A percentile compares a stretch with the other conserved stretches of the same genome.
Evolutionary conservation across 257 asterid genomes (phyloP).

Genomic region (Verbena officinalis): DNA sequence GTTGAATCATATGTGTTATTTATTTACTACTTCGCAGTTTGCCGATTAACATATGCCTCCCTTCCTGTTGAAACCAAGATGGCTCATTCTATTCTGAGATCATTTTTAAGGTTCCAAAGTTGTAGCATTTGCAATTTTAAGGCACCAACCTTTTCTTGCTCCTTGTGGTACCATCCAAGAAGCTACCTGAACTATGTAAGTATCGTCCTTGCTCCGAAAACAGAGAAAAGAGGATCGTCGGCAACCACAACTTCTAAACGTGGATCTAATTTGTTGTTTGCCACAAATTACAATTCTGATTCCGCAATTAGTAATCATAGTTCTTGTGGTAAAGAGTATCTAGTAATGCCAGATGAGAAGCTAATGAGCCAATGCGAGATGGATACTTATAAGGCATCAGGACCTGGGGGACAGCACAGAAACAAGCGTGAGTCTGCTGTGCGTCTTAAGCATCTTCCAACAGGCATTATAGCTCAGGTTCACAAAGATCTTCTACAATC

Average conservation of each 20-base stretch:
- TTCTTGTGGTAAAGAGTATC: conserved; percentile 48
- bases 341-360: conserved; percentile 75
- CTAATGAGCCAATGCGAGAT: conserved; percentile 85
- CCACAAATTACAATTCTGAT: conserved; percentile 33
- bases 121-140: conserved; percentile 27
- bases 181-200: conserved; percentile 22
- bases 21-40: background rate
- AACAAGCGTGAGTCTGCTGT: conserved; percentile 98
- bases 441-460: conserved; percentile 92
- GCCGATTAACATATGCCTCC: conserved; percentile 27
- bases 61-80: conserved; percentile 32
- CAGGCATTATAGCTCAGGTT: conserved; percentile 90
- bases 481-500: conserved; percentile 13
- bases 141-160: conserved; percentile 31
- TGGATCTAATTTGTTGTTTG: conserved; percentile 29
- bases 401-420: conserved; percentile 99
- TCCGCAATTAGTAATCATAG: conserved; percentile 24
- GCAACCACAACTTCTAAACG: conserved; percentile 16
- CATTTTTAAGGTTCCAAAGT: conserved; percentile 45
- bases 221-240: conserved; percentile 21
- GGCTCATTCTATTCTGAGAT: conserved; percentile 49
- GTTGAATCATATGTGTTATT: conserved; percentile 7
- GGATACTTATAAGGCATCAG: conserved; percentile 82
- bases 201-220: conserved; percentile 21
- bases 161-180: conserved; percentile 25